Conservation (phyloP, 495 filamentous ascomycete species). For the Penicillium herquei region DNA sequence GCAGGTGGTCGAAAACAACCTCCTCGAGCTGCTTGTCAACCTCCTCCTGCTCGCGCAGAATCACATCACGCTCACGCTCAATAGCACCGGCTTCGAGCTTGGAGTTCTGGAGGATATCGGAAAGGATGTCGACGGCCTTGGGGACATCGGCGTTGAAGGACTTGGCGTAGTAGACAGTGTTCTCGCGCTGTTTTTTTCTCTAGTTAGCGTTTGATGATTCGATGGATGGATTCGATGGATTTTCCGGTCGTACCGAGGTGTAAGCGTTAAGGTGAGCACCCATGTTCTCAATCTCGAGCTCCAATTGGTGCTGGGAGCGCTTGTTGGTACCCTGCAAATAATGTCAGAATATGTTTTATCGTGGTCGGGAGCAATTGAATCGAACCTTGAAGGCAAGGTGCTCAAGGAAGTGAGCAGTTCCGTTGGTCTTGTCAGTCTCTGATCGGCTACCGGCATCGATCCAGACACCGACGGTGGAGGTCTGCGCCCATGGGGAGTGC, state of each 20-base stretch:
- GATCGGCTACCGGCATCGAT: slow-evolving; percentile 97
- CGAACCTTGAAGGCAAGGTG: slow-evolving; percentile 97
- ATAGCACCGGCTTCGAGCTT: slow-evolving; percentile 91
- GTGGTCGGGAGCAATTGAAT: slow-evolving; percentile 2
- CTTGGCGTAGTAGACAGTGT: slow-evolving; percentile 99
- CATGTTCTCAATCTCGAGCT: slow-evolving; percentile 99
- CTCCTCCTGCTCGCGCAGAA: slow-evolving; percentile 97
- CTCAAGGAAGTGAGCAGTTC: slow-evolving; percentile 98
- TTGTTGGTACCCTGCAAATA: slow-evolving; percentile 77
- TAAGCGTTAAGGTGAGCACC: slow-evolving; percentile 99
- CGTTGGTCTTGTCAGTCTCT: slow-evolving; percentile 98
- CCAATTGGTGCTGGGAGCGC: slow-evolving; percentile 90
- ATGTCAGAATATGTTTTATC: slow-evolving; percentile 20
- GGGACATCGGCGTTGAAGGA: slow-evolving; percentile 97
- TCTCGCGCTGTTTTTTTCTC: slow-evolving; percentile 74
- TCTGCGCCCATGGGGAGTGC: slow-evolving; percentile 97
- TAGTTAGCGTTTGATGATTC: slow-evolving; percentile 30
- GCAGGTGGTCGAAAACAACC: slow-evolving; percentile 98
- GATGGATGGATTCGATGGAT: slow-evolving; percentile 7
- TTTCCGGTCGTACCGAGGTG: slow-evolving; percentile 78
- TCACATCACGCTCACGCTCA: slow-evolving; percentile 96
- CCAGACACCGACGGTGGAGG: slow-evolving; percentile 97
- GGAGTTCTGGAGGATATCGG: slow-evolving; percentile 98
- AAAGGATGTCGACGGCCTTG: slow-evolving; percentile 92
- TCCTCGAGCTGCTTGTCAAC: slow-evolving; percentile 99